phyloP scores from a whole-genome alignment of 2,329 filamentous ascomycete genomes.

The Coniosporium tulheliwenetii region DNA sequence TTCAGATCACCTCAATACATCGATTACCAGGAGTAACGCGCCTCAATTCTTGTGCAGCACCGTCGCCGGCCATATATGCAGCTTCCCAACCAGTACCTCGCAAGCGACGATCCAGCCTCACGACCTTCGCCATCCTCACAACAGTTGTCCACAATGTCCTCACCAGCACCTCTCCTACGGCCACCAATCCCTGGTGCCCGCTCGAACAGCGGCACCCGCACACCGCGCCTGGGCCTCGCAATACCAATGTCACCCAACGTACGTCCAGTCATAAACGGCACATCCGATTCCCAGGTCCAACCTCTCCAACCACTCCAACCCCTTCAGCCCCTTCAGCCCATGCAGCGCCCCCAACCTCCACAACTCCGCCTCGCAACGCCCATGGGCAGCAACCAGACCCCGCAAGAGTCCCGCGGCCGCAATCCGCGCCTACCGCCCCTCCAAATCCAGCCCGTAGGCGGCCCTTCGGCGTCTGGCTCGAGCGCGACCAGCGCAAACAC shows the following conservation, averaged over 20 bases:
- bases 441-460: constrained; percentile 32
- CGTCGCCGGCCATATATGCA: too few species aligned
- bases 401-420: constrained; percentile 48
- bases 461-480: constrained; percentile 52
- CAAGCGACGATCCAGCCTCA: too few species aligned
- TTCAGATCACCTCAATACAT: too few species aligned
- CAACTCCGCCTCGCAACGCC: constrained; percentile 75
- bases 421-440: constrained; percentile 36
- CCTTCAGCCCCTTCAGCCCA: constrained; percentile 16
- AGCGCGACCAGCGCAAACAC: constrained; percentile 75
- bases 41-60: too few species aligned
- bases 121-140: constrained; percentile 4
- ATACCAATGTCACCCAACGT: constrained; percentile 78
- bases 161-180: constrained; percentile 65
- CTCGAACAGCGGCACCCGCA: constrained; percentile 40
- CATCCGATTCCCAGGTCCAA: constrained; percentile 19
- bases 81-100: too few species aligned
- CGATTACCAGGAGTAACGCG: too few species aligned
- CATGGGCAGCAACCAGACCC: constrained; percentile 61
- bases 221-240: constrained; percentile 70
- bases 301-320: constrained; percentile 16
- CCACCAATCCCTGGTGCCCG: constrained; percentile 61
- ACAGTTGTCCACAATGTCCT: constrained; percentile 43
- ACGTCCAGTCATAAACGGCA: constrained; percentile 52
- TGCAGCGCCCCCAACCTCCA: constrained; percentile 50